A percentile compares a stretch with the other conserved stretches of the same genome.
phyloP scores from a whole-genome alignment of 495 filamentous ascomycete species.

The Penicillium odoratum region DNA sequence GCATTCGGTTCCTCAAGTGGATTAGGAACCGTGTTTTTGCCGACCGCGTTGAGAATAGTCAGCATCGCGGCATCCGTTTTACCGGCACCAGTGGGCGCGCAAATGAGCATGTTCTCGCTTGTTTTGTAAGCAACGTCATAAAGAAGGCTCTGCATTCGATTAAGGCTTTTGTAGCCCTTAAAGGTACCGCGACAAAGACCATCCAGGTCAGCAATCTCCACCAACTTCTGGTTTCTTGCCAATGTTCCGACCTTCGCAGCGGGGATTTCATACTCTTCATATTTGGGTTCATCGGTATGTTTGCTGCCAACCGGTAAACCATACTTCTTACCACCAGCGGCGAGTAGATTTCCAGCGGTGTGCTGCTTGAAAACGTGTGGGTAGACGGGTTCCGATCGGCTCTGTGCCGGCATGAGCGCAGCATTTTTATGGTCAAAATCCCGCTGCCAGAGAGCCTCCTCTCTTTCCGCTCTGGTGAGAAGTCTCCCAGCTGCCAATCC shows the following conservation, averaged over 20 bases:
- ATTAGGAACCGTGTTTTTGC: conserved; percentile 78
- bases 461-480: conserved; percentile 72
- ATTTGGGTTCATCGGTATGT: conserved; percentile 64
- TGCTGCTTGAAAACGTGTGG: conserved; percentile 90
- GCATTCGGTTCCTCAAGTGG: conserved; percentile 72
- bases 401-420: conserved; percentile 58
- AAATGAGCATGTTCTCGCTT: conserved; percentile 98
- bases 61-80: conserved; percentile 99
- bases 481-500: conserved; percentile 57
- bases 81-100: conserved; percentile 95
- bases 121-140: conserved; percentile 95
- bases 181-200: conserved; percentile 89
- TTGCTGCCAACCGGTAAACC: conserved; percentile 66
- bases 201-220: conserved; percentile 81
- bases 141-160: conserved; percentile 96
- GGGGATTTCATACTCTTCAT: conserved; percentile 85
- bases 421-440: conserved; percentile 84
- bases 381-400: conserved; percentile 67
- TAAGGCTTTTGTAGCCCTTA: conserved; percentile 87
- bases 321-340: conserved; percentile 73
- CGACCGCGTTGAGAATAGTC: conserved; percentile 83
- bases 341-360: conserved; percentile 79
- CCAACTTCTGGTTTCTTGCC: conserved; percentile 65
- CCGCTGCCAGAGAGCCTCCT: conserved; percentile 67
- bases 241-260: conserved; percentile 77